These are phyloP conservation scores for Polyrhizophydium stewartii DNA, from an alignment of 371 early-diverging fungal genomes.

Conservation along the genomic window DNA sequence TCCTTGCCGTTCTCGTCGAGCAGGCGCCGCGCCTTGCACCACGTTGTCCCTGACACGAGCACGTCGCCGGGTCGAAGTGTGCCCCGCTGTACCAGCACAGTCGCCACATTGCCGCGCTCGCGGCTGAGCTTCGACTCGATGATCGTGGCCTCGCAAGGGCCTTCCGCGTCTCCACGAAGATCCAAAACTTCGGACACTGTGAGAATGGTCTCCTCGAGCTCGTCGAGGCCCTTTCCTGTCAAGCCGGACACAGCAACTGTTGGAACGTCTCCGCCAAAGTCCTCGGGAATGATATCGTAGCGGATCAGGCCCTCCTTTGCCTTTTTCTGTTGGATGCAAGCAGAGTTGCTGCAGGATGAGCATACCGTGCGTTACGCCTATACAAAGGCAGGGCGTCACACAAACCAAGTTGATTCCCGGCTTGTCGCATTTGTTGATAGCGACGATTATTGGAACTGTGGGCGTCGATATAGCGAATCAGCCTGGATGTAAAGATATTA, in stretches of 20 bases:
- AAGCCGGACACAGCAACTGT: constrained; percentile 84
- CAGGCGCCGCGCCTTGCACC: constrained; percentile 86
- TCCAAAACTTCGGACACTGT: constrained; percentile 78
- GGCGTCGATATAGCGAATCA: not conserved
- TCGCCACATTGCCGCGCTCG: constrained; percentile 66
- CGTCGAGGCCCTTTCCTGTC: constrained; percentile 78
- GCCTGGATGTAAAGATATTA: not conserved
- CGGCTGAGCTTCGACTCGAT: constrained; percentile 81
- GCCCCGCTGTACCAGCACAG: constrained; percentile 83
- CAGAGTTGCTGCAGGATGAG: not conserved
- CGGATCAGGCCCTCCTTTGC: constrained; percentile 76
- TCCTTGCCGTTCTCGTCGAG: constrained; percentile 69
- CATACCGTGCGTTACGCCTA: not conserved
- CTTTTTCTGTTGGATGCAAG: constrained; percentile 30
- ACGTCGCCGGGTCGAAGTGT: constrained; percentile 71
- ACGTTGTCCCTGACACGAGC: constrained; percentile 73
- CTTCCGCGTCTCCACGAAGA: constrained; percentile 68
- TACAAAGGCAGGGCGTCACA: not conserved
- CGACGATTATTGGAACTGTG: constrained; percentile 87
- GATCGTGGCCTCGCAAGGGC: constrained; percentile 74
- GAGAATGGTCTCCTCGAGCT: constrained; percentile 82
- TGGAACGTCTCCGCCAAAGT: constrained; percentile 92
- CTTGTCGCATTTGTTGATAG: constrained; percentile 96
- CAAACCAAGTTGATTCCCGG: constrained; percentile 64
- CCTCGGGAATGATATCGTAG: constrained; percentile 82